Conservation (phyloP, 768 basidiomycete genomes). For the Pleurotus pulmonarius region DNA sequence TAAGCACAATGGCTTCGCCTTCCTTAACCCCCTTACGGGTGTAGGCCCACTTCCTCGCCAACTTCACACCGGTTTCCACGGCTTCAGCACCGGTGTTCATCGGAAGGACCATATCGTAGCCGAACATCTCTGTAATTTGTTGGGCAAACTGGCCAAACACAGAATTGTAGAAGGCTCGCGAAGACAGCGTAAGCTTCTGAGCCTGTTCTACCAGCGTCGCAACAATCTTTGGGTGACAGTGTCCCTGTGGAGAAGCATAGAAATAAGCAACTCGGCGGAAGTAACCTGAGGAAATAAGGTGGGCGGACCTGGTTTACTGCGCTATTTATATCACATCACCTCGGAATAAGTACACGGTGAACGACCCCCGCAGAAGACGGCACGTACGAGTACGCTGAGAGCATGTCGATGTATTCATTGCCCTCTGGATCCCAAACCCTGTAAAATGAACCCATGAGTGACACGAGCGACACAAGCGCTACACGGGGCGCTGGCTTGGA, state of each 20-base stretch:
- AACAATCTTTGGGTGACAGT: conserved; percentile 90
- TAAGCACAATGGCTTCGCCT: conserved; percentile 82
- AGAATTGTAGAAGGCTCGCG: conserved; percentile 94
- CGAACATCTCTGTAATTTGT: conserved; percentile 78
- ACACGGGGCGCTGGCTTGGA: conserved; percentile 8
- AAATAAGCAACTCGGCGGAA: background rate
- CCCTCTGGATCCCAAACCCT: conserved; percentile 95
- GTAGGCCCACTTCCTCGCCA: conserved; percentile 97
- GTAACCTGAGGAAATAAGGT: conserved; percentile 10
- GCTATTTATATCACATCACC: conserved; percentile 37
- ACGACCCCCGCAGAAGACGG: background rate
- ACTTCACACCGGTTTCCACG: conserved; percentile 95
- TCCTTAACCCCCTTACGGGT: conserved; percentile 76
- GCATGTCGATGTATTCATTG: conserved; percentile 95
- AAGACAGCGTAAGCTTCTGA: conserved; percentile 86
- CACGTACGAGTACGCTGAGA: conserved; percentile 92
- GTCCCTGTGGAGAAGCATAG: conserved; percentile 46
- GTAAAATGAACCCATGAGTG: conserved; percentile 1
- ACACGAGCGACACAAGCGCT: background rate
- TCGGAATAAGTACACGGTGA: conserved; percentile 6
- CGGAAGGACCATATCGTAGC: conserved; percentile 93
- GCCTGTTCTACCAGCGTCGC: conserved; percentile 80
- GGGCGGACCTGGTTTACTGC: conserved; percentile 80
- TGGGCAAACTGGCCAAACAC: conserved; percentile 89
- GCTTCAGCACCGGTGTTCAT: conserved; percentile 99